Percentiles rank a stretch among this genome's conserved stretches.
These are phyloP conservation scores for Puccinellia tenuiflora DNA, from an alignment of 176 grass and related monocot species.

Conservation along the genomic window DNA sequence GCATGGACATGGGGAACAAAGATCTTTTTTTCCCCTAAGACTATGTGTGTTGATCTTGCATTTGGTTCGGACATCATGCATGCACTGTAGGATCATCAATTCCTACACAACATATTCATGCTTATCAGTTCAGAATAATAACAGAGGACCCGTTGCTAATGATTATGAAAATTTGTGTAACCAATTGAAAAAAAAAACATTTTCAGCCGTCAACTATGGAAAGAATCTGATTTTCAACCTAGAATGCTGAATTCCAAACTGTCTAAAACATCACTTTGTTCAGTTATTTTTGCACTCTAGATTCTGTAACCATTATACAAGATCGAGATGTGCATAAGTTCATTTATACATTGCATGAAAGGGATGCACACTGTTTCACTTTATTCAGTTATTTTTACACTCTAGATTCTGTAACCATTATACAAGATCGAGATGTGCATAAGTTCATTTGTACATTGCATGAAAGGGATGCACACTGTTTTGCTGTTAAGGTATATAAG, in stretches of 20 bases:
- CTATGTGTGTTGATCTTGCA: background rate
- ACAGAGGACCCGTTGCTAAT: background rate
- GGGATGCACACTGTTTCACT: background rate
- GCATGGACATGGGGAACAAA: background rate
- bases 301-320: background rate
- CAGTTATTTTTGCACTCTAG: background rate
- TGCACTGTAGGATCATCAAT: background rate
- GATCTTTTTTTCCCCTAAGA: background rate
- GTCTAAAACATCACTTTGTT: background rate
- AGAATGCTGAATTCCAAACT: background rate
- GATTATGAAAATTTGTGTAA: slow-evolving; percentile 3
- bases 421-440: background rate
- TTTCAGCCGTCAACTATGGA: background rate
- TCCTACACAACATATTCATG: background rate
- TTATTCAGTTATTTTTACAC: background rate
- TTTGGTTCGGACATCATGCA: background rate
- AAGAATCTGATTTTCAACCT: background rate
- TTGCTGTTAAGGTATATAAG: background rate
- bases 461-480: background rate
- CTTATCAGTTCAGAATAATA: slow-evolving; percentile 6
- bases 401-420: slow-evolving; percentile 4
- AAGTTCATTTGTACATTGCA: slow-evolving; percentile 2
- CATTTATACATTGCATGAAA: slow-evolving; percentile 1
- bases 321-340: background rate
- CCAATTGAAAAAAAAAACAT: background rate